Evolutionary conservation across 768 basidiomycete species (phyloP), one percentile per base, ranked within the genome.

Genomic region (Lentinula sp.): DNA sequence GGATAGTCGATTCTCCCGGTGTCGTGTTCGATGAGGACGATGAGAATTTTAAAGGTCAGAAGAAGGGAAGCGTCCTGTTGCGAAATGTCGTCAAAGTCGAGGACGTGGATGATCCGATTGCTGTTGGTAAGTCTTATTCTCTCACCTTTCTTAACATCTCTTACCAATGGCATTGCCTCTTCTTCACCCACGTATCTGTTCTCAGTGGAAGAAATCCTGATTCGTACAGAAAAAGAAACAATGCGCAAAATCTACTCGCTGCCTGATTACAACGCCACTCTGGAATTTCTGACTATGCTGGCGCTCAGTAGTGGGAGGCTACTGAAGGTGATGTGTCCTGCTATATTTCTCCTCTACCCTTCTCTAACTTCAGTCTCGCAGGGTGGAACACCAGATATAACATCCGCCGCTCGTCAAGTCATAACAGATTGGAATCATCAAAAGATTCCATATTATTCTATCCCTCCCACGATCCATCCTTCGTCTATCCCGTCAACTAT

Each of bases 391-490:
- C 95, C 96, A 1, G 94, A 98, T 71, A 71, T 95, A 35, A 84
- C 88, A 46, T 79, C 89, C 5, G 83, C 93, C 0, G 93, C 95
- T 0, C 86, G 92, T 35, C 85, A 88, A 13, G 81, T 98, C 23
- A 73, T 98, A 1, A 83, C 78, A 53, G 95, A 99, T 70, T 99
- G 96, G 95, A 98, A 98, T 67, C 85, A 92, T 61, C 94, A 97
- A 71, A 96, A 93, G 69, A 96, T 98, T 10, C 89, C 92, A 0
- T 98, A 92, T 74, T 91, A 81, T 75, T 91, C 93, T 4, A 70
- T 76, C 1, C 93, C 95, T 8, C 95, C 96, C 0, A 68, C 77
- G 7, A 70, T 91, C 2, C 93, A 95, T 70, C 88, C 92, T 0
- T 92, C 91, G 0, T 79, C 84, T 35, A 78, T 93, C 60, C 88